These are phyloP conservation scores for Mimosa pudica DNA, from an alignment of 306 rosid genomes.

Conservation along the genomic window DNA sequence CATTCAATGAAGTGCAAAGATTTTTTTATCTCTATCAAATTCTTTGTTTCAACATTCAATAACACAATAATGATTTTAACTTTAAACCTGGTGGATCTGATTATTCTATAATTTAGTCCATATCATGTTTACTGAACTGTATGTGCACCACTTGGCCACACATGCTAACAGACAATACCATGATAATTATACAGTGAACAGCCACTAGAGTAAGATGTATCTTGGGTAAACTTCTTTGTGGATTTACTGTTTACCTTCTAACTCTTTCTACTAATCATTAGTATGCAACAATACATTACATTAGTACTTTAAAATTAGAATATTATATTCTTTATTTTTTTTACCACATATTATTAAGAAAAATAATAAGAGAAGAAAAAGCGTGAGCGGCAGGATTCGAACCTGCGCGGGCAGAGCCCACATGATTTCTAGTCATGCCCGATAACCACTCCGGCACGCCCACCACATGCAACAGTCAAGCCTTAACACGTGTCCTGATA, in stretches of 20 bases:
- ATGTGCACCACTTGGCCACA: not conserved
- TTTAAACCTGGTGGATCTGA: not conserved
- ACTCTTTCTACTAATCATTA: conserved; percentile 1
- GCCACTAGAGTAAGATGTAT: not conserved
- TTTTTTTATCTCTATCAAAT: not conserved
- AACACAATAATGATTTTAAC: not conserved
- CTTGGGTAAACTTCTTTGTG: not conserved
- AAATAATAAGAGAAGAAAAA: too few species aligned
- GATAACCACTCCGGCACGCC: too few species aligned
- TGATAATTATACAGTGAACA: not conserved
- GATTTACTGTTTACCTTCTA: not conserved
- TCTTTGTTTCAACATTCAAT: not conserved
- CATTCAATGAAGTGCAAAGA: not conserved
- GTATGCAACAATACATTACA: not conserved
- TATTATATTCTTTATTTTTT: not conserved
- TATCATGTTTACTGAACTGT: not conserved
- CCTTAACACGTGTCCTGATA: too few species aligned
- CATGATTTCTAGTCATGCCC: too few species aligned
- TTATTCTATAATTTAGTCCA: not conserved
- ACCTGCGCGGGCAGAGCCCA: too few species aligned
- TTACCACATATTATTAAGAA: too few species aligned
- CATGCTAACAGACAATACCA: not conserved
- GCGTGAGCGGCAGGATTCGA: too few species aligned
- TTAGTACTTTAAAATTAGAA: not conserved
- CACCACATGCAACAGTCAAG: too few species aligned